Conservation (phyloP, 2,329 filamentous ascomycete species). For the Bisporella sp. region DNA sequence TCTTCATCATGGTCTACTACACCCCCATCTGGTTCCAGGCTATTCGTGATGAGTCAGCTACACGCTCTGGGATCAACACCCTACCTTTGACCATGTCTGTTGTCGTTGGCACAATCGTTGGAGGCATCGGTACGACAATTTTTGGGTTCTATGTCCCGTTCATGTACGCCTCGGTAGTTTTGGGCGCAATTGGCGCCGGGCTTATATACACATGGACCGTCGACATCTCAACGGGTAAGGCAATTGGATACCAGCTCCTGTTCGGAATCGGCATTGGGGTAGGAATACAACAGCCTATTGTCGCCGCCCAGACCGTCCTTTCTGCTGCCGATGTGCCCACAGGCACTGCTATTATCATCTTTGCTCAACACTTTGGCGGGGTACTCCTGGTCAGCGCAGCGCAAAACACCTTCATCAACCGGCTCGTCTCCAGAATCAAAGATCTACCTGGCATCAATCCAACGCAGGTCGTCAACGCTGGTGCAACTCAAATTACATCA, state of each 20-base stretch:
- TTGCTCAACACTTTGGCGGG: slow-evolving; percentile 26
- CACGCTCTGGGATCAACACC: slow-evolving; percentile 13
- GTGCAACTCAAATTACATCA: slow-evolving; percentile 50
- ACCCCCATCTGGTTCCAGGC: slow-evolving; percentile 25
- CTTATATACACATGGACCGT: slow-evolving; percentile 23
- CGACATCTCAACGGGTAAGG: slow-evolving; percentile 1
- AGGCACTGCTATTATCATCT: slow-evolving; percentile 23
- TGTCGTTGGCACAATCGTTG: slow-evolving; percentile 8
- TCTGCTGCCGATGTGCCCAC: slow-evolving; percentile 13
- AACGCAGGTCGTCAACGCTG: slow-evolving; percentile 34
- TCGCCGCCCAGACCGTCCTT: slow-evolving; percentile 15
- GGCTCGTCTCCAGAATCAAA: slow-evolving; percentile 25
- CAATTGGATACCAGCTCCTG: slow-evolving; percentile 10
- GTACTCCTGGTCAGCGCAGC: slow-evolving; percentile 27
- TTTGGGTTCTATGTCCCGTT: slow-evolving; percentile 13
- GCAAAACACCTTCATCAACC: slow-evolving; percentile 15
- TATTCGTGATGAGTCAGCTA: slow-evolving; percentile 13
- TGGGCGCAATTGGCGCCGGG: slow-evolving; percentile 25
- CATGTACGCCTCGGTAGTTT: slow-evolving; percentile 18
- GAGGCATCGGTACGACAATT: slow-evolving; percentile 1
- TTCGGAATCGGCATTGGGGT: slow-evolving; percentile 16
- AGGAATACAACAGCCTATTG: slow-evolving; percentile 13
- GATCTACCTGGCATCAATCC: slow-evolving; percentile 33
- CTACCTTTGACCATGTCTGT: slow-evolving; percentile 13
- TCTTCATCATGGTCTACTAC: slow-evolving; percentile 10